Base-by-base conservation (phyloP, 202 grass and related monocot species). In the Setaria viridis region DNA sequence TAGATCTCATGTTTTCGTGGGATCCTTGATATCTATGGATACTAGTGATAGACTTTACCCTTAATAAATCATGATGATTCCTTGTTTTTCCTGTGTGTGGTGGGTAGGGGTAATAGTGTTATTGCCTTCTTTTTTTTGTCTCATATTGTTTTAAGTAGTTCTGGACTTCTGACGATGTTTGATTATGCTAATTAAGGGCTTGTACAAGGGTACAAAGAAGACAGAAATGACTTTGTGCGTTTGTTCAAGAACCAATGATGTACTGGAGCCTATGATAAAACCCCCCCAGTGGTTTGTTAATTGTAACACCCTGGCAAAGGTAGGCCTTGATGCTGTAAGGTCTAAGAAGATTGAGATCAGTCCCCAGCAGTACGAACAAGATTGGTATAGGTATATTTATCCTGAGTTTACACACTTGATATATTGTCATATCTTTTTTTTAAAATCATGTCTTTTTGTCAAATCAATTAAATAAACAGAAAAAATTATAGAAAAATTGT, bases 241-340 rank as follows among this genome's bases (percentile, higher is more conserved):
- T 75, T 95, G 89, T 91, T 95, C 95, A 68, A 91, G 95, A 88
- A 93, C 59, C 73, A 88, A 88, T 86, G 95, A 98, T 66, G 87
- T 98, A n/a, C 85, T 95, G 51, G 92, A 98, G 70, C 92, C 95
- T 47, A 93, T 93, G 91, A 80, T 98, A 73, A 98, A 90, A 57
- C 89, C 91, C 10, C 56, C 54, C 17, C 92, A 98, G 49, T 95
- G 95, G 91, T 95, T 94, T 89, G 89, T 95, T 82, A 90, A 87
- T 85, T 98, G 95, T 39, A 73, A 83, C 47, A 92, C 84, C n/a
- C 91, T 98, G 95, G 95, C 89, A 47, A 95, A 89, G 62, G 54
- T 67, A 77, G 85, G 85, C 78, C 77, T 98, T 78, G 91, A 93
- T 84, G 89, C 95, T 83, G 91, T 98, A 37, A 80, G 83, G 45